Percentiles rank a stretch among this genome's conserved stretches.
Conservation (phyloP, 805 yeast species). For the Saturnispora diversa region DNA sequence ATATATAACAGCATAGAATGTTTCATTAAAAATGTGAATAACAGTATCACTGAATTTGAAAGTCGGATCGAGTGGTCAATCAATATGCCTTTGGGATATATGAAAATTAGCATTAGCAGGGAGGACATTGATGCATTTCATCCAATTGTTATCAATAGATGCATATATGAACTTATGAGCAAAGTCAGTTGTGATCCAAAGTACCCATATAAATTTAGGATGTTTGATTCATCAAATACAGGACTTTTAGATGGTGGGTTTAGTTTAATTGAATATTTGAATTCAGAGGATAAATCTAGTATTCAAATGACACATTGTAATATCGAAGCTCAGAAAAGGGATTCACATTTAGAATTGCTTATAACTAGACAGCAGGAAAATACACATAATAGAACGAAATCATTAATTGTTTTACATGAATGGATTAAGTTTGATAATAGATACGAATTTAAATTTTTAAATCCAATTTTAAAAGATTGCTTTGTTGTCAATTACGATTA, state of each 20-base stretch:
- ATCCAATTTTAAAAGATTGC: not conserved
- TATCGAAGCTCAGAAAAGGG: not conserved
- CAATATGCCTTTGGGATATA: slow-evolving; percentile 4
- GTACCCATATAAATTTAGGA: slow-evolving; percentile 9
- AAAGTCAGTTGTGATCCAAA: slow-evolving; percentile 4
- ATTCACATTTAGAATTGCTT: not conserved
- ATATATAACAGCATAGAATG: slow-evolving; percentile 13
- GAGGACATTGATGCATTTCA: slow-evolving; percentile 16
- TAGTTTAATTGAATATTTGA: slow-evolving; percentile 2
- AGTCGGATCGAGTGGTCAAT: slow-evolving; percentile 3
- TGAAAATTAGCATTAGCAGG: slow-evolving; percentile 18
- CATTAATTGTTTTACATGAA: not conserved
- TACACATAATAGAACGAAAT: not conserved
- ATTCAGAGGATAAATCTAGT: not conserved
- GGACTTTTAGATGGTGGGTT: not conserved
- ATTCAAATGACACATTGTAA: slow-evolving; percentile 3
- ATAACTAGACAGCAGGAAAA: slow-evolving; percentile 6
- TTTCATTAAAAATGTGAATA: slow-evolving; percentile 17
- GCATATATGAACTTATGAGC: slow-evolving; percentile 20
- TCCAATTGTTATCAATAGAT: slow-evolving; percentile 23
- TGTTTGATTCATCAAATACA: slow-evolving; percentile 10
- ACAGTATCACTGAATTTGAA: slow-evolving; percentile 18
- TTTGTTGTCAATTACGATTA: slow-evolving; percentile 6
- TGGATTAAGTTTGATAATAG: slow-evolving; percentile 8
- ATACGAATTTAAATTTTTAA: not conserved